Evolutionary conservation across 306 rosid species (phyloP), one percentile per base, ranked within the genome.

Genomic region (Corylus americana): DNA sequence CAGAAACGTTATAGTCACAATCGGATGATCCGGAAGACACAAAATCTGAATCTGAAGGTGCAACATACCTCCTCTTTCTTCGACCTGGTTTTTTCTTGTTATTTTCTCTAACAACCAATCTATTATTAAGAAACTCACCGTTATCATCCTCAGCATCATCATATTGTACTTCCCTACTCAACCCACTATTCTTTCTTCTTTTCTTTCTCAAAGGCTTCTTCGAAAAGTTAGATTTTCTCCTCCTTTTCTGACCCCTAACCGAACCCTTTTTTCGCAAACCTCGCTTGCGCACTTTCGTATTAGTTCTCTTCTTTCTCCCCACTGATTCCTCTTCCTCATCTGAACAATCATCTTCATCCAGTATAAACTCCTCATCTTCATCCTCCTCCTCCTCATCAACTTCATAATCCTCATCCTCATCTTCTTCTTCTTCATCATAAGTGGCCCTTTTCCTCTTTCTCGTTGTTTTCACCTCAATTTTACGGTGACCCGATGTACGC

Each of bases 1-100:
- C 99, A 11, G 99, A 96, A 78, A 96, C 83, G 59, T 96, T 91
- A 83, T 83, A 96, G 44, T 91, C 96, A 82, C 66, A 82, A 76
- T 90, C 97, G 59, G 94, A 89, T 80, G 87, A 81, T 57, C 89
- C 89, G 66, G 95, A 86, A 71, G 84, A 68, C 75, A 80, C 80
- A 14, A 85, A 73, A 76, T 93, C 93, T 55, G 95, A 88, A 79
- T 85, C 89, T 0, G 95, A 89, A 49, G 50, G 78, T 12, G 11
- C 76, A 22, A 83, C 63, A 79, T 22, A 54, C 61, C 81, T 85
- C 79, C 91, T 89, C 85, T 71, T 88, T 79, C 74, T 82, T 72
- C 29, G 74, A 75, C 81, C 80, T 7, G 76, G 42, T 81, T 45
- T 86, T 74, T 74, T 81, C 83, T 82, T 83, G 54, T 81, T 76